Percentiles rank a stretch among this genome's conserved stretches.
These are phyloP conservation scores for Tylopilus sp. DNA, from an alignment of 768 basidiomycete species.

Conservation along the genomic window DNA sequence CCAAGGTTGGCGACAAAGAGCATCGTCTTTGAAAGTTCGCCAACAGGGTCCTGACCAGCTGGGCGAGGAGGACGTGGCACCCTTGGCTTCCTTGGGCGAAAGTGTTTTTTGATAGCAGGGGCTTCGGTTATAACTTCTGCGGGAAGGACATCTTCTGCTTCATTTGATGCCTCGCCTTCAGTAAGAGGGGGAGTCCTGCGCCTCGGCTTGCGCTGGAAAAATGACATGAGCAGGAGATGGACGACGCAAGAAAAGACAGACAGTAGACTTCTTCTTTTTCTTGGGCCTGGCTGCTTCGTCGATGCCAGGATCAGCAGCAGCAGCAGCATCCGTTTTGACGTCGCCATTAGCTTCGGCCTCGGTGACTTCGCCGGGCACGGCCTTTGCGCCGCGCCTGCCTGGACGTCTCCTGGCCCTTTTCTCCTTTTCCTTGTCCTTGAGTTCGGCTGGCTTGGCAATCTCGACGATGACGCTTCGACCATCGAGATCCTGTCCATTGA, in stretches of 20 bases:
- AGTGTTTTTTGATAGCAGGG: conserved; percentile 37
- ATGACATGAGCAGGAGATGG: conserved; percentile 9
- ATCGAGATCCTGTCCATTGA: conserved; percentile 87
- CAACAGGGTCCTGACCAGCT: conserved; percentile 77
- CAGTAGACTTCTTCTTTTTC: conserved; percentile 72
- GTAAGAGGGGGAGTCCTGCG: conserved; percentile 34
- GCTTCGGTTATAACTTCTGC: conserved; percentile 38
- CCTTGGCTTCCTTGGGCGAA: conserved; percentile 55
- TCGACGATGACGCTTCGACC: conserved; percentile 88
- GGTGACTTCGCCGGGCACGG: conserved; percentile 85
- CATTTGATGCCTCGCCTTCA: conserved; percentile 28
- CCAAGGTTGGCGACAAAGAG: conserved; percentile 98
- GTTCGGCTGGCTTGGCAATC: conserved; percentile 86
- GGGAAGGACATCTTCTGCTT: conserved; percentile 31
- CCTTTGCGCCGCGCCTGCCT: conserved; percentile 82
- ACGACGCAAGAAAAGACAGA: conserved; percentile 30
- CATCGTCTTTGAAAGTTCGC: conserved; percentile 85
- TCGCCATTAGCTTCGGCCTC: conserved; percentile 89
- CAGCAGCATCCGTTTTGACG: conserved; percentile 52
- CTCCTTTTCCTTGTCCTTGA: conserved; percentile 77
- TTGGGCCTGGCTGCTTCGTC: conserved; percentile 63
- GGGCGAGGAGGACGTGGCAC: conserved; percentile 60
- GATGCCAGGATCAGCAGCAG: conserved; percentile 45
- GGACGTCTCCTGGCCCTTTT: conserved; percentile 76
- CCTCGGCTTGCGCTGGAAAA: conserved; percentile 53